Base-by-base conservation (phyloP, 2,329 filamentous ascomycete species). In the Aureobasidium subglaciale region DNA sequence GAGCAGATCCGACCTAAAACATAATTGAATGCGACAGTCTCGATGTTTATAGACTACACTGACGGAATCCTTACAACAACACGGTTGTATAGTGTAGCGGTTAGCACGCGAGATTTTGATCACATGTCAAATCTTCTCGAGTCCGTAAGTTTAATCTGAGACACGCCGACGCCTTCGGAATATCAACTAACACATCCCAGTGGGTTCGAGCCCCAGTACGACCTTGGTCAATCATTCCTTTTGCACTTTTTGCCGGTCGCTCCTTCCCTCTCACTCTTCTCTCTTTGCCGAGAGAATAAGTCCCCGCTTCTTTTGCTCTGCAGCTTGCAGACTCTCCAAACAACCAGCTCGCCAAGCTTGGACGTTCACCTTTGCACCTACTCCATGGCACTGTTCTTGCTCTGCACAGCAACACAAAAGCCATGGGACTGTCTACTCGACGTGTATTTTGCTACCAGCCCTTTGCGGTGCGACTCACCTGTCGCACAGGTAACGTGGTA, bases 51-150 rank as follows among this genome's bases (percentile, higher is more conserved):
- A n/a, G n/a, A n/a, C n/a, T n/a, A n/a, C n/a, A n/a, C n/a, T n/a
- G n/a, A n/a, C n/a, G n/a, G n/a, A n/a, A 30, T 9, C 13, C 29
- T 15, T 35, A 13, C 41, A 43, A 30, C 41, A 43, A 18, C 22
- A 16, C 5, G 52, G 52, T 55, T 55, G 30, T 55, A 46, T 55
- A 55, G 52, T 55, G 52, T 55, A 55, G 52, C 34, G 52, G 52
- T 55, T 43, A 55, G 52, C 52, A 55, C 52, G 41, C 11, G 10
- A 27, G 52, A 55, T 55, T 55, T 55, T 55, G 52, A 55, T 32
- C 13, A 45, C 4, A 15, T 7, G 4, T 18, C 29, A n/a, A 34
- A 27, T 2, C 1, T 55, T 55, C 52, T 27, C 10, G 52, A 46
- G 32, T 37, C 52, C 32, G 29, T 30, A 30, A 30, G 29, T 30